phyloP scores from a whole-genome alignment of 2,329 filamentous ascomycete species.

The Verticillium albo-atrum region DNA sequence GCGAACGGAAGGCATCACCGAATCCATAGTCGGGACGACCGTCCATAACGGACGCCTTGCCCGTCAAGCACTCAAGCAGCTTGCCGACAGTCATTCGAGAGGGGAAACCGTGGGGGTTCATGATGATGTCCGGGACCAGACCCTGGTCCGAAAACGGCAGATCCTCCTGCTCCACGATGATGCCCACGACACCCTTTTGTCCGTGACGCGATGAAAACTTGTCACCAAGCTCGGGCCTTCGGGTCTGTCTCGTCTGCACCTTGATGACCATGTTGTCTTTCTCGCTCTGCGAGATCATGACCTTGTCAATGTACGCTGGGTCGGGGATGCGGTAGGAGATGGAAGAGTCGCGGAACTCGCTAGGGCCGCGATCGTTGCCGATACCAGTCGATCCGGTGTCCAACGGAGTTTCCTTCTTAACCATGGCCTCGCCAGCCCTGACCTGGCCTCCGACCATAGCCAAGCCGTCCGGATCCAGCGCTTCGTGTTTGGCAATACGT shows the following conservation, averaged over 20 bases:
- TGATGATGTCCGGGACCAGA: slow-evolving; percentile 96
- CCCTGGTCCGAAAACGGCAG: slow-evolving; percentile 93
- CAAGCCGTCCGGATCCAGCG: slow-evolving; percentile 81
- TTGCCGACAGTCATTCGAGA: slow-evolving; percentile 99
- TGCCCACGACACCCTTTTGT: slow-evolving; percentile 95
- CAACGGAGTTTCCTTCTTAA: slow-evolving; percentile 83
- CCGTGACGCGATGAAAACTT: slow-evolving; percentile 99
- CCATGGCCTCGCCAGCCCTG: slow-evolving; percentile 74
- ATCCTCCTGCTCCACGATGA: slow-evolving; percentile 94
- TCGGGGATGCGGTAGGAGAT: slow-evolving; percentile 81
- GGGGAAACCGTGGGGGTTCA: slow-evolving; percentile 99
- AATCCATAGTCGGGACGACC: slow-evolving; percentile 85
- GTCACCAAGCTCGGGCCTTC: slow-evolving; percentile 90
- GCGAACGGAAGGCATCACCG: slow-evolving; percentile 73
- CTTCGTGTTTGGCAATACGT: slow-evolving; percentile 63
- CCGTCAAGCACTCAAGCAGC: slow-evolving; percentile 89
- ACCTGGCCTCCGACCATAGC: slow-evolving; percentile 82
- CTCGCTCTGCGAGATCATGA: slow-evolving; percentile 88
- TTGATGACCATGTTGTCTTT: slow-evolving; percentile 85
- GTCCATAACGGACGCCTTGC: slow-evolving; percentile 84
- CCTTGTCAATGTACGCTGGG: slow-evolving; percentile 89
- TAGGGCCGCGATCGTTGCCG: slow-evolving; percentile 59
- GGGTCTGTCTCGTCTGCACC: slow-evolving; percentile 92
- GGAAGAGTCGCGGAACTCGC: slow-evolving; percentile 62
- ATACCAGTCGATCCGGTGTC: slow-evolving; percentile 72